Evolutionary conservation across 768 basidiomycete genomes (phyloP).

Genomic region (Suillus discolor): DNA sequence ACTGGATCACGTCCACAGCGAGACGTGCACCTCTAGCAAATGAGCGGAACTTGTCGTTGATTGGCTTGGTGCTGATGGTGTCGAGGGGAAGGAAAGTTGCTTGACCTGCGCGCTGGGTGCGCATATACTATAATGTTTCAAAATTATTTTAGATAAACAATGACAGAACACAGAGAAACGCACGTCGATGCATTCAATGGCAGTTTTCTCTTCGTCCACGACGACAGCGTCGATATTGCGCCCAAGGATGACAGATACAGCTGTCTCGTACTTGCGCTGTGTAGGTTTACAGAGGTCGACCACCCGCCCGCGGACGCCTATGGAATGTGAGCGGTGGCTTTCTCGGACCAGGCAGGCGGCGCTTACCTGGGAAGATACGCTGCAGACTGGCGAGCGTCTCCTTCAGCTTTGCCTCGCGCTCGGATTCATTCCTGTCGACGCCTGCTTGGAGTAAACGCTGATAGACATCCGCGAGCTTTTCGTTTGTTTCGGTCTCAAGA

Average conservation of each 20-base stretch:
- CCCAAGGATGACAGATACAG: constrained; percentile 90
- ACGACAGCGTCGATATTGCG: constrained; percentile 95
- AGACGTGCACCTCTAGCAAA: constrained; percentile 87
- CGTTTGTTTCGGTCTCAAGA: constrained; percentile 89
- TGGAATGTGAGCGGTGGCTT: neutral
- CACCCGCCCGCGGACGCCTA: constrained; percentile 91
- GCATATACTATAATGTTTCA: constrained; percentile 69
- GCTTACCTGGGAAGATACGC: constrained; percentile 82
- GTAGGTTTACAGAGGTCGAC: constrained; percentile 95
- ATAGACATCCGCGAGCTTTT: constrained; percentile 83
- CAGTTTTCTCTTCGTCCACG: constrained; percentile 95
- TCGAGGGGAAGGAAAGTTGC: constrained; percentile 99
- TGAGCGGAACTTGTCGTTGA: constrained; percentile 92
- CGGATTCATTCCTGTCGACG: constrained; percentile 84
- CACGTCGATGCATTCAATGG: constrained; percentile 93
- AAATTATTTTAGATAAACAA: neutral
- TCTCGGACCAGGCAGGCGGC: neutral
- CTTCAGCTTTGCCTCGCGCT: constrained; percentile 81
- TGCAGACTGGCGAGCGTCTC: constrained; percentile 85
- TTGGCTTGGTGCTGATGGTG: constrained; percentile 90
- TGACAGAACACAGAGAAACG: neutral
- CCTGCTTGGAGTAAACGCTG: constrained; percentile 88
- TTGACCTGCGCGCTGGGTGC: constrained; percentile 91
- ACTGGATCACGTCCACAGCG: constrained; percentile 84
- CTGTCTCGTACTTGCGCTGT: constrained; percentile 87